phyloP scores from a whole-genome alignment of 768 basidiomycete genomes.

The Boletus rubroflammeus region DNA sequence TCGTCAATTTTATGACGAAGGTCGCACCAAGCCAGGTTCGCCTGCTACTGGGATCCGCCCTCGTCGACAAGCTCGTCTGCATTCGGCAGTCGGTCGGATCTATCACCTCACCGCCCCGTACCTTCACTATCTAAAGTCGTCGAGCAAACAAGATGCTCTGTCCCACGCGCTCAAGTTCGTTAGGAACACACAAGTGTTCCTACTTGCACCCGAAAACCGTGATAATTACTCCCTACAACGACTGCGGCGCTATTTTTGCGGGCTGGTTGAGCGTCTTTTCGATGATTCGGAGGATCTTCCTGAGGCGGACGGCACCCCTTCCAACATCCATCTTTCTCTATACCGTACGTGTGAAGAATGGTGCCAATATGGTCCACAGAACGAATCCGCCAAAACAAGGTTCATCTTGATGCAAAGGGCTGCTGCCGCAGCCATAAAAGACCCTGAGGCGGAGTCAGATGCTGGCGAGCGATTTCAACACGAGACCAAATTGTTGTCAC shows the following conservation, averaged over 20 bases:
- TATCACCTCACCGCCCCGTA: constrained; percentile 82
- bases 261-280: constrained; percentile 82
- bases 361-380: constrained; percentile 81
- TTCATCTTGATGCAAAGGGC: constrained; percentile 68
- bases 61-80: constrained; percentile 73
- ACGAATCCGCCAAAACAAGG: constrained; percentile 68
- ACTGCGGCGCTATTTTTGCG: constrained; percentile 87
- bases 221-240: constrained; percentile 76
- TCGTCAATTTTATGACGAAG: constrained; percentile 77
- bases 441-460: constrained; percentile 49
- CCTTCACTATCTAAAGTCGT: constrained; percentile 64
- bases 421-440: constrained; percentile 50
- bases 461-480: constrained; percentile 58
- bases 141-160: constrained; percentile 68
- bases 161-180: constrained; percentile 84
- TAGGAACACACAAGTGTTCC: constrained; percentile 72
- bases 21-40: constrained; percentile 45
- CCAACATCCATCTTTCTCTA: constrained; percentile 70
- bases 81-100: constrained; percentile 84
- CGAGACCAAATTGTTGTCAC: constrained; percentile 69
- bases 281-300: constrained; percentile 67
- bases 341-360: constrained; percentile 90
- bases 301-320: constrained; percentile 70
- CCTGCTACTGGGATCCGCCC: constrained; percentile 49
- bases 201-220: constrained; percentile 67